Conservation (phyloP, 169 alveolate species). For the Plasmodium vivax region DNA sequence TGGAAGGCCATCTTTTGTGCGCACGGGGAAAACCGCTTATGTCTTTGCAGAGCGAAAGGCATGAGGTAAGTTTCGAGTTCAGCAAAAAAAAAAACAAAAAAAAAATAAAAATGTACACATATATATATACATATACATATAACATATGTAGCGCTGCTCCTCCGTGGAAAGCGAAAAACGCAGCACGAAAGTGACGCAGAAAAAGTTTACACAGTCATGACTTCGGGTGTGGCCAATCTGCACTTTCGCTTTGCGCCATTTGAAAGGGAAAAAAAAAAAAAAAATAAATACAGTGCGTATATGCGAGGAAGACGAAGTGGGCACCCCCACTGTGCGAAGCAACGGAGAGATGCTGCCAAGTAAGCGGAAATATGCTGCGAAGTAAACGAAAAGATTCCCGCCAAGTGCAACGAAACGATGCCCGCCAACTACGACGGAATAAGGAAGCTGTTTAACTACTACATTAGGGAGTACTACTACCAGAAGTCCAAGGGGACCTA, state of each 20-base stretch:
- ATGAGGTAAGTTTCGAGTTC: neutral
- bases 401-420: slow-evolving; percentile 57
- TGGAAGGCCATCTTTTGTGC: neutral
- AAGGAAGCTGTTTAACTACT: slow-evolving; percentile 66
- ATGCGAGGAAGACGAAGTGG: neutral
- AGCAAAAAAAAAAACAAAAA: neutral
- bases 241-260: neutral
- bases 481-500: slow-evolving; percentile 74
- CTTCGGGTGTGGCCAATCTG: neutral
- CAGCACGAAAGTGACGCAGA: neutral
- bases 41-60: neutral
- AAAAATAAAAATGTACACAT: too few species aligned
- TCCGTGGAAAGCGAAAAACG: neutral
- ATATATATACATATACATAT: too few species aligned
- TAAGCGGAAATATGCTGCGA: too few species aligned
- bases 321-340: neutral
- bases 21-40: neutral
- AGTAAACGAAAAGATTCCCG: slow-evolving; percentile 10
- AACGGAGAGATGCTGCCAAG: slow-evolving; percentile 39
- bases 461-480: slow-evolving; percentile 74
- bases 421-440: slow-evolving; percentile 55
- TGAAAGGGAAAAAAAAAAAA: neutral
- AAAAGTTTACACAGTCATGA: neutral
- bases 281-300: neutral
- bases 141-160: neutral